Evolutionary conservation across 2,329 filamentous ascomycete species (phyloP), one percentile per base, ranked within the genome.

Genomic region (Penicillium brasilianum): DNA sequence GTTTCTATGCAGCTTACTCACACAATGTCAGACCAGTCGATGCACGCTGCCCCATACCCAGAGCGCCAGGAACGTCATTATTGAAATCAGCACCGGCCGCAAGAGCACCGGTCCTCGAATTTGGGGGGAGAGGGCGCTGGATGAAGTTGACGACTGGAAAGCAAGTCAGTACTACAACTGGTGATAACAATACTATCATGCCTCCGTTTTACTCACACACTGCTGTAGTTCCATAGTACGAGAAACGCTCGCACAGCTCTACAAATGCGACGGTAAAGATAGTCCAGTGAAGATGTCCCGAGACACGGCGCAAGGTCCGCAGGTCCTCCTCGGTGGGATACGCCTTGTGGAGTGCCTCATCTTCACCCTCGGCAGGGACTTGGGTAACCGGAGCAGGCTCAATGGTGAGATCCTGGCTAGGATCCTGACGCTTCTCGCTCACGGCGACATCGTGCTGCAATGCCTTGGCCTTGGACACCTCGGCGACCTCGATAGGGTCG

Each of bases 171-270:
- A 72, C 57, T 37, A 39, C 14, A 51, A 13, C 30, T 14, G 3
- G 14, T 3, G 13, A 54, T 3, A 7, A 20, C 9, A 6, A n/a
- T 2, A 22, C 34, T 51, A 16, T n/a, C 3, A 28, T n/a, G 20
- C 10, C 22, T n/a, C 2, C 14, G 8, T 7, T n/a, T 8, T 22
- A 80, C 81, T 66, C 81, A 85, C 88, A 90, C 32, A 91, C 81
- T 34, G 88, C 83, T 46, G 86, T 84, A 4, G 87, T 88, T 57
- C 90, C 90, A 71, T 92, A 92, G 84, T 91, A 93, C 14, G 87
- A 89, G 78, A 91, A 91, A 52, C 90, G 87, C 78, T 93, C 90
- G 78, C 88, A 90, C 59, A 91, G 79, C 77, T 93, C 90, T 61
- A 90, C 86, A 63, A 91, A 87, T 51, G 88, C 89, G 61, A 93